These are phyloP conservation scores for Cytospora piceicola DNA, from an alignment of 2,329 filamentous ascomycete genomes.

Conservation along the genomic window DNA sequence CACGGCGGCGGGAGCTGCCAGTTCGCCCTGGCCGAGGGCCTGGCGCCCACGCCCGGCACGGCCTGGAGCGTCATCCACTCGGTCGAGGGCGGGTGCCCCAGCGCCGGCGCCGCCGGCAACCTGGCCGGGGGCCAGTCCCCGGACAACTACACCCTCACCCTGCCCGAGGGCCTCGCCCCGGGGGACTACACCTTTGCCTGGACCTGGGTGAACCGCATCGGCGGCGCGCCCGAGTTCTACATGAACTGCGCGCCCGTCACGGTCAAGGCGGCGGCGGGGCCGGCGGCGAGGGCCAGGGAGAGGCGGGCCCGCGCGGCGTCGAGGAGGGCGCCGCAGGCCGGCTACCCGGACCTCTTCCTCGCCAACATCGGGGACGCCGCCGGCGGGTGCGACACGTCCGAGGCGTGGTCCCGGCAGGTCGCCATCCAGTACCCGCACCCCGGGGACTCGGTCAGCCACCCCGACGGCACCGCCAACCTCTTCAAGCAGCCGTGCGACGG, in stretches of 20 bases:
- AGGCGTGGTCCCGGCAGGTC: conserved; percentile 46
- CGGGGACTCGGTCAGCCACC: conserved; percentile 56
- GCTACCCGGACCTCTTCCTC: conserved; percentile 69
- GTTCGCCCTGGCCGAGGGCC: conserved; percentile 67
- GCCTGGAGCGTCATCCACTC: conserved; percentile 74
- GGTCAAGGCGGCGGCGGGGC: conserved; percentile 44
- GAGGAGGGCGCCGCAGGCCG: conserved; percentile 37
- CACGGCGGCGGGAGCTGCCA: conserved; percentile 80
- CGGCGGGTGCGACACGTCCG: conserved; percentile 57
- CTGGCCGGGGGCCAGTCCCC: conserved; percentile 46
- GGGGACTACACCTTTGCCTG: conserved; percentile 72
- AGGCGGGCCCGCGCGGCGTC: conserved; percentile 28
- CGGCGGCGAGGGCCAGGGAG: conserved; percentile 26
- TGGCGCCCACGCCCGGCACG: conserved; percentile 54
- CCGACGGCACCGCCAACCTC: conserved; percentile 40
- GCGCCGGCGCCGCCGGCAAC: conserved; percentile 54
- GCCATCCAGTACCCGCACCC: conserved; percentile 65
- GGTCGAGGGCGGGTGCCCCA: conserved; percentile 70
- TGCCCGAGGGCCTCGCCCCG: conserved; percentile 62
- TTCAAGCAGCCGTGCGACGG: conserved; percentile 40
- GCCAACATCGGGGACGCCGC: conserved; percentile 59
- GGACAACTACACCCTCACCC: conserved; percentile 58
- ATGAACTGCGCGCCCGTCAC: conserved; percentile 74
- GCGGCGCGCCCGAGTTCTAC: conserved; percentile 75
- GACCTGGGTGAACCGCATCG: conserved; percentile 71